phyloP scores from a whole-genome alignment of 2,329 filamentous ascomycete species.

The Colletotrichum sp. region DNA sequence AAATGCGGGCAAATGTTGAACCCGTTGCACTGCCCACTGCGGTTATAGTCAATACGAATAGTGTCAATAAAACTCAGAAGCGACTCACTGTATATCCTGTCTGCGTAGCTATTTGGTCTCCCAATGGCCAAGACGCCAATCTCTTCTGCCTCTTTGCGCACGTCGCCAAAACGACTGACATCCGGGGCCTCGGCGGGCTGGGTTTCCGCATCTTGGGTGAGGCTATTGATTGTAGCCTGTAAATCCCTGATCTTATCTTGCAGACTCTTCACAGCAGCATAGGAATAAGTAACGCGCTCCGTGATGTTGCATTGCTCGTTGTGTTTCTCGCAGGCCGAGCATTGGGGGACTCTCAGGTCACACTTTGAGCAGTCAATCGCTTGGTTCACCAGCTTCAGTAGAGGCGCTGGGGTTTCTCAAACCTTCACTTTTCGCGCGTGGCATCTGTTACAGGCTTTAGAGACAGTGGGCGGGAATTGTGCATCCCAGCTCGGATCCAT shows the following conservation, averaged over 20 bases:
- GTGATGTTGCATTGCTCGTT: conserved; percentile 24
- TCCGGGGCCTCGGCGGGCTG: background rate
- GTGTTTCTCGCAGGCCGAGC: conserved; percentile 15
- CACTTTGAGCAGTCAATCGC: conserved; percentile 6
- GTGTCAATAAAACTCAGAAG: background rate
- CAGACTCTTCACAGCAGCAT: conserved; percentile 13
- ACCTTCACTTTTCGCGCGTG: conserved; percentile 27
- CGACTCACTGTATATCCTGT: conserved; percentile 24
- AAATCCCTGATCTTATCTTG: conserved; percentile 8
- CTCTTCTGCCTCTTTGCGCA: conserved; percentile 28
- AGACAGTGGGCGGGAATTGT: conserved; percentile 5
- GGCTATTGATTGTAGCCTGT: background rate
- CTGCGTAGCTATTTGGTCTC: conserved; percentile 12
- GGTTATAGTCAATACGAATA: background rate
- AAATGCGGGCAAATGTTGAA: conserved; percentile 29
- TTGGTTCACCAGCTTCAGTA: background rate
- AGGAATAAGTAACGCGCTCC: conserved; percentile 22
- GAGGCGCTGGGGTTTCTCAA: background rate
- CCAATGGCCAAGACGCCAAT: conserved; percentile 26
- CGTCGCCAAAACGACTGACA: background rate
- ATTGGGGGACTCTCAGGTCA: conserved; percentile 31
- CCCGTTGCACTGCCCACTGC: conserved; percentile 27
- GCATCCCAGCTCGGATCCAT: conserved; percentile 10
- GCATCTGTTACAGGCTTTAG: conserved; percentile 22
- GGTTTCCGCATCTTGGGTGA: background rate